phyloP scores from a whole-genome alignment of 805 yeast genomes.

The Nakazawaea populi region DNA sequence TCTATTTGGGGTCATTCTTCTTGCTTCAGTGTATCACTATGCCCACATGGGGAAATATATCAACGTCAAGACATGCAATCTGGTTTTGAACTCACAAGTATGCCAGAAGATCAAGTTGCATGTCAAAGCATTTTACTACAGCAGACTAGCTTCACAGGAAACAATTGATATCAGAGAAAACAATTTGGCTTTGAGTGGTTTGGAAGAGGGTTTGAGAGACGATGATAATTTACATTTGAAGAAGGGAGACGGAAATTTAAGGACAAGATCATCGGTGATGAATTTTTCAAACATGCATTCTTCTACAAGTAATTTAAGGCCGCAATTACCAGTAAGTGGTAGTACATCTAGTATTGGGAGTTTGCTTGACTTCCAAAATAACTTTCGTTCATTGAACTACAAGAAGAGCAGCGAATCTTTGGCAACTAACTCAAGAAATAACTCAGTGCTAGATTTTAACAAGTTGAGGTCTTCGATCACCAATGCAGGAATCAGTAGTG shows the following conservation, averaged over 20 bases:
- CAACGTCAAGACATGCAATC: not conserved
- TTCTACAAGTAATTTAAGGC: not conserved
- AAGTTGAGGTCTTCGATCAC: constrained; percentile 10
- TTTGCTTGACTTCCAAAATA: constrained; percentile 5
- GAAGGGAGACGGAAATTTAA: constrained; percentile 11
- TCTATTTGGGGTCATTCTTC: constrained; percentile 11
- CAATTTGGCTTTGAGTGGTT: constrained; percentile 5
- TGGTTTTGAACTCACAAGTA: constrained; percentile 4
- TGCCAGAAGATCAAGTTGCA: constrained; percentile 11
- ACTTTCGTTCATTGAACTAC: not conserved
- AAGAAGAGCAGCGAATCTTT: not conserved
- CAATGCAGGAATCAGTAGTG: not conserved
- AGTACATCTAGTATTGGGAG: constrained; percentile 9
- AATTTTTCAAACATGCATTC: constrained; percentile 2
- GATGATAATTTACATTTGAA: not conserved
- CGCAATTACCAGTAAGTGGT: not conserved
- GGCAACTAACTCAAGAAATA: not conserved
- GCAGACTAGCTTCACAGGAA: constrained; percentile 13
- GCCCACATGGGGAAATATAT: constrained; percentile 4
- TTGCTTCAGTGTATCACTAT: constrained; percentile 6
- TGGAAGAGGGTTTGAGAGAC: constrained; percentile 16
- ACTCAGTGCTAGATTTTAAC: constrained; percentile 6
- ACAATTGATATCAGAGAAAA: constrained; percentile 13
- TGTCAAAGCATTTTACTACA: constrained; percentile 11
- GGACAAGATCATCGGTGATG: constrained; percentile 21